phyloP scores from a whole-genome alignment of 1,139 yeast species.

The Zygosaccharomyces sapae region DNA sequence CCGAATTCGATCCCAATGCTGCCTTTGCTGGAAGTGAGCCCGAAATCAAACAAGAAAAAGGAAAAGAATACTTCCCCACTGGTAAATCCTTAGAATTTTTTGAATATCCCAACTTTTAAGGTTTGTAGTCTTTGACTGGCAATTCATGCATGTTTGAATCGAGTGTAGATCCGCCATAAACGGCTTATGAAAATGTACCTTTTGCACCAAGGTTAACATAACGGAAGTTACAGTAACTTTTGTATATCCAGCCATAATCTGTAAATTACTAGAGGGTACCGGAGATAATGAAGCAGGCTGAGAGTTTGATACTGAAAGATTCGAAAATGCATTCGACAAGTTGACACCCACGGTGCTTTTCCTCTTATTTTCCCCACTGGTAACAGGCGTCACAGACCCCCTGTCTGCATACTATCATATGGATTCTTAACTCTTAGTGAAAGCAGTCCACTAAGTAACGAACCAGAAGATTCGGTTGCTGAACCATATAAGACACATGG shows the following conservation, averaged over 20 bases:
- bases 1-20: constrained; percentile 52
- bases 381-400: constrained; percentile 12
- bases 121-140: constrained; percentile 51
- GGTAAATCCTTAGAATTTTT: constrained; percentile 51
- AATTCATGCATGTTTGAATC: constrained; percentile 52
- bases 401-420: constrained; percentile 8
- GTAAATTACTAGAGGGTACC: constrained; percentile 18
- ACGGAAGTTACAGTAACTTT: constrained; percentile 50
- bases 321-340: constrained; percentile 18
- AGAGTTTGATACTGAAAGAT: constrained; percentile 15
- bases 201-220: constrained; percentile 64
- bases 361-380: constrained; percentile 14
- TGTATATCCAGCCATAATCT: constrained; percentile 26
- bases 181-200: constrained; percentile 60
- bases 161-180: constrained; percentile 53
- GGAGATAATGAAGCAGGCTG: constrained; percentile 11
- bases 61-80: constrained; percentile 76
- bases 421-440: constrained; percentile 27
- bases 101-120: constrained; percentile 89
- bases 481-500: constrained; percentile 82
- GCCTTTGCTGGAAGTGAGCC: constrained; percentile 87
- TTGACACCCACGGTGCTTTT: constrained; percentile 17
- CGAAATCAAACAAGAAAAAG: constrained; percentile 87
- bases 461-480: constrained; percentile 77
- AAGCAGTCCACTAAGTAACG: constrained; percentile 76